phyloP scores from a whole-genome alignment of 179 eudicot species.

The Spinacia oleracea region DNA sequence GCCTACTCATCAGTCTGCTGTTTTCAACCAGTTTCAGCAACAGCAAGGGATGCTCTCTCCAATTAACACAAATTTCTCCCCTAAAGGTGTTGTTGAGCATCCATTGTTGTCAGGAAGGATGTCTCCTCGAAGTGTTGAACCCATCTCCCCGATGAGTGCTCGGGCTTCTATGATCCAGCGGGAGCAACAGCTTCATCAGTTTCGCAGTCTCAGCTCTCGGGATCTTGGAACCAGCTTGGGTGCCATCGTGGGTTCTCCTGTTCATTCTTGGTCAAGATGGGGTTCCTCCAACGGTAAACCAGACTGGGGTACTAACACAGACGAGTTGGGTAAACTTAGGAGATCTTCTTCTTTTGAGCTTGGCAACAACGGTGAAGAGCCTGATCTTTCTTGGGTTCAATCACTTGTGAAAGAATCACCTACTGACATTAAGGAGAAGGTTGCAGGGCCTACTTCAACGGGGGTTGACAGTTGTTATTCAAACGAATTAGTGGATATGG shows the following conservation, averaged over 20 bases:
- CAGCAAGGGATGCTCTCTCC: conserved; percentile 38
- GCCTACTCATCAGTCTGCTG: conserved; percentile 37
- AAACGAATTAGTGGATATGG: conserved; percentile 31
- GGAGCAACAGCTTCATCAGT: conserved; percentile 50
- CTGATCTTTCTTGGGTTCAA: conserved; percentile 81
- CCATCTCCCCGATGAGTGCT: conserved; percentile 61
- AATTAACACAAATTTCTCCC: conserved; percentile 34
- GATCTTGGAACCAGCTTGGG: conserved; percentile 52
- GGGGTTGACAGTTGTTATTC: conserved; percentile 27
- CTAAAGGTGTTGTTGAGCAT: conserved; percentile 28
- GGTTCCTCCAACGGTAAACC: conserved; percentile 49
- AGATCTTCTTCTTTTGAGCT: conserved; percentile 60
- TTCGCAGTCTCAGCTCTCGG: conserved; percentile 69
- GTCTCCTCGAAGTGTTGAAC: conserved; percentile 67
- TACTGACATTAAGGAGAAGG: conserved; percentile 41
- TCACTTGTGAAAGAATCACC: conserved; percentile 70
- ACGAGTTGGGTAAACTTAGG: conserved; percentile 48
- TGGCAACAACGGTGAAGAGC: conserved; percentile 53
- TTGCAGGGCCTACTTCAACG: conserved; percentile 18
- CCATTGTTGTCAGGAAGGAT: conserved; percentile 49
- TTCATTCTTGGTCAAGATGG: conserved; percentile 45
- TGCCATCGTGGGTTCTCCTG: conserved; percentile 42
- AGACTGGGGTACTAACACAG: conserved; percentile 47
- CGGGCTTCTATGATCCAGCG: conserved; percentile 50
- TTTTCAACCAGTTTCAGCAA: conserved; percentile 38